Percentiles rank a stretch among this genome's conserved stretches.
Evolutionary conservation across 2,329 filamentous ascomycete genomes (phyloP).

Genomic region (Aspergillus aculeatinus): DNA sequence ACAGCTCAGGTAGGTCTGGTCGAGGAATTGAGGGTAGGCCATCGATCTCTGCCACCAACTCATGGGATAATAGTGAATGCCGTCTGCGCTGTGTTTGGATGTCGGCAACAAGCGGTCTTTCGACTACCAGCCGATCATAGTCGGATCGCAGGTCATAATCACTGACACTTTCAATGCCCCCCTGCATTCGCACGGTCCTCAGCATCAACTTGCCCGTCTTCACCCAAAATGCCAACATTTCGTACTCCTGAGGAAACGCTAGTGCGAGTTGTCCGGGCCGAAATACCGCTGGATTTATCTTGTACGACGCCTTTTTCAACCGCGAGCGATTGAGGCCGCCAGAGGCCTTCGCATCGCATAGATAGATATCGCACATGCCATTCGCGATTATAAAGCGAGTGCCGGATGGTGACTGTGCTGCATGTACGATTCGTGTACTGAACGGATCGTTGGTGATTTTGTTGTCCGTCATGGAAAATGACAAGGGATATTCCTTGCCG

Average conservation of each 20-base stretch:
- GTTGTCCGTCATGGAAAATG: slow-evolving; percentile 18
- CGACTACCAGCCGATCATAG: slow-evolving; percentile 30
- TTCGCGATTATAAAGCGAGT: slow-evolving; percentile 31
- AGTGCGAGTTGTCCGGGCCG: slow-evolving; percentile 33
- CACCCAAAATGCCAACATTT: slow-evolving; percentile 22
- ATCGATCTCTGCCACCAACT: slow-evolving; percentile 15
- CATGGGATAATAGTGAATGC: slow-evolving; percentile 17
- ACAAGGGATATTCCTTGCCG: slow-evolving; percentile 21
- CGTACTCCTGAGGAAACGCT: slow-evolving; percentile 27
- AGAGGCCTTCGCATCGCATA: slow-evolving; percentile 34
- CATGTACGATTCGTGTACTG: slow-evolving; percentile 34
- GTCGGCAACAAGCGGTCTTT: slow-evolving; percentile 14
- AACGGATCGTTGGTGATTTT: slow-evolving; percentile 29
- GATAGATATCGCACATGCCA: slow-evolving; percentile 37
- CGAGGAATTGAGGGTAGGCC: slow-evolving; percentile 11
- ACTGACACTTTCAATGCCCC: slow-evolving; percentile 23
- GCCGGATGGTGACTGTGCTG: slow-evolving; percentile 37
- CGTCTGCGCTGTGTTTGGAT: slow-evolving; percentile 16
- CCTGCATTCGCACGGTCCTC: slow-evolving; percentile 27
- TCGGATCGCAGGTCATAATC: slow-evolving; percentile 35
- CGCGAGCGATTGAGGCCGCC: slow-evolving; percentile 28
- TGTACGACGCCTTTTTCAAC: slow-evolving; percentile 33
- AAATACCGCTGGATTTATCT: slow-evolving; percentile 33
- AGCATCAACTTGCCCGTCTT: slow-evolving; percentile 28
- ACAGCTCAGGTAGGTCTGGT: slow-evolving; percentile 20